Evolutionary conservation across 169 alveolate genomes (phyloP), one percentile per base, ranked within the genome.

Genomic region (Plasmodium vivax): DNA sequence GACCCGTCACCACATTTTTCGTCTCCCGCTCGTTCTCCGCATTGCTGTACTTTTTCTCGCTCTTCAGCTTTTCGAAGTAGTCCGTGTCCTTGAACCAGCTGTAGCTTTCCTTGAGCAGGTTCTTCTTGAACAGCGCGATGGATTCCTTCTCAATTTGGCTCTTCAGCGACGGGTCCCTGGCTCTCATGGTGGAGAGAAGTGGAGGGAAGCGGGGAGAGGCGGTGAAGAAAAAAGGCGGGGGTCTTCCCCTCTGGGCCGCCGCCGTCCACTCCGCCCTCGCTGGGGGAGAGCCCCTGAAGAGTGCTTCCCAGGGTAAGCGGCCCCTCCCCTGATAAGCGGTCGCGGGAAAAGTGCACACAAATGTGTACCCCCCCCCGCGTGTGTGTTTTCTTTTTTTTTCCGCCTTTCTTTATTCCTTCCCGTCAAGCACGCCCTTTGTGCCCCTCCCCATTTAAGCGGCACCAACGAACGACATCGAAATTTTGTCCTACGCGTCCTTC

Each of bases 41-140:
- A 79, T 88, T 62, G 27, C 72, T 41, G 82, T 88, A 88, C 54
- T 43, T 88, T 32, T 88, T 88, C 14, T 88, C 94, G 45, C 82
- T 80, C 74, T 88, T 88, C 51, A 88, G 30, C 82, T 88, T 88
- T 79, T 27, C 94, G 45, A 88, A 88, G 82, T 88, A 88, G 47
- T 88, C 94, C 12, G 90, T 80, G 45, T 88, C 90, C 38, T 88
- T 88, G 82, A 88, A 88, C 94, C 94, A 88, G 5, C 72, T 80
- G 82, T 88, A 88, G 47, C 94, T 88, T 47, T 88, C 94, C 73
- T 80, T 88, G 54, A 88, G 68, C 72, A 88, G 80, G 43, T 88
- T 88, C 30, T 88, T 88, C 72, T 88, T 88, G 68, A 88, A 88
- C 30, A 88, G 47, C 3, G 94, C 94, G 32, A 88, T 88, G 38